Percentiles rank a stretch among this genome's conserved stretches.
phyloP scores from a whole-genome alignment of 768 basidiomycete genomes.

The Mrakia frigida region DNA sequence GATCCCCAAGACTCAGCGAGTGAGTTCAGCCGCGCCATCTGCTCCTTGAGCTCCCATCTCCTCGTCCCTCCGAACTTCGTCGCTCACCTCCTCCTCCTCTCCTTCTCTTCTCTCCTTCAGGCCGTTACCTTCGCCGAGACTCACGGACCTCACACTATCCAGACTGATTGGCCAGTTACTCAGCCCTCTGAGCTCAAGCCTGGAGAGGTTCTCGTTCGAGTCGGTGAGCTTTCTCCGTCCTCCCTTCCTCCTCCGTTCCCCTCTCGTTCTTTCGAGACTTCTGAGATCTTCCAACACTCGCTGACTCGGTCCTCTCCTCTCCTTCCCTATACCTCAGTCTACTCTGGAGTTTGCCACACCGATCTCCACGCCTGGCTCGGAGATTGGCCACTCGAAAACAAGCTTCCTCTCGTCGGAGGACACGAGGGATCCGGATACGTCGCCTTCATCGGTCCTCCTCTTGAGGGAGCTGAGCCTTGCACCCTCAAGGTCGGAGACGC shows the following conservation, averaged over 20 bases:
- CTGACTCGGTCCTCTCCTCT: no score
- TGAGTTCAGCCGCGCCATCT: neutral
- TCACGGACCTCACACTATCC: conserved; percentile 27
- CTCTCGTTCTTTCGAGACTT: no score
- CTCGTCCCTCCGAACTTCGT: no score
- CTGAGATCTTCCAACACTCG: no score
- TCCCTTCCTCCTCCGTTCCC: neutral
- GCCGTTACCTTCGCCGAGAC: conserved; percentile 34
- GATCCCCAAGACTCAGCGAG: conserved; percentile 38
- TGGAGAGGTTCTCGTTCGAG: conserved; percentile 32
- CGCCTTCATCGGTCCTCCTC: conserved; percentile 67
- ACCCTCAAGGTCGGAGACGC: conserved; percentile 39
- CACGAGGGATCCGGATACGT: conserved; percentile 79
- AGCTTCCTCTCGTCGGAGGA: conserved; percentile 65
- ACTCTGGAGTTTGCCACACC: conserved; percentile 60
- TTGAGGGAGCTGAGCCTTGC: conserved; percentile 47
- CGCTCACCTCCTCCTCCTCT: no score
- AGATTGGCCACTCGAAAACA: conserved; percentile 74
- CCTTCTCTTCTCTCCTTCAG: neutral
- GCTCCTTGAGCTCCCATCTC: no score
- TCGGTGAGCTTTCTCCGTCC: conserved; percentile 42
- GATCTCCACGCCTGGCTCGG: conserved; percentile 65
- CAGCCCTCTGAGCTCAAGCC: conserved; percentile 39
- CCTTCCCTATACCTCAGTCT: no score
- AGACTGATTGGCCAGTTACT: conserved; percentile 35